These are phyloP conservation scores for Laburnicola sp. DNA, from an alignment of 2,329 filamentous ascomycete species.

Conservation along the genomic window DNA sequence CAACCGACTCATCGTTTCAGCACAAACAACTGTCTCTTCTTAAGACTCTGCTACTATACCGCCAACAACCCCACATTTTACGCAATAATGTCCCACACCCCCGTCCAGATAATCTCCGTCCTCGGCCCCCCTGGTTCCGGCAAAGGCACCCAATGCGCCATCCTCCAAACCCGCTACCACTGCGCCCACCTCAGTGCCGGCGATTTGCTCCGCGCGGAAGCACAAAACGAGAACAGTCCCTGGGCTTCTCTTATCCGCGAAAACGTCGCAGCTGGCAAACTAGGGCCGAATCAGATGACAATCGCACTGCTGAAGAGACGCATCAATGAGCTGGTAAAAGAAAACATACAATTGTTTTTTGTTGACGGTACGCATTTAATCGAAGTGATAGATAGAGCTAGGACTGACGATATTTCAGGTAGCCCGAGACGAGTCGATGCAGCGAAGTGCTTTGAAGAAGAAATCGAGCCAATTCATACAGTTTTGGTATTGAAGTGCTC, in stretches of 20 bases:
- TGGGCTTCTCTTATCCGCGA: neutral
- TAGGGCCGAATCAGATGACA: conserved; percentile 9
- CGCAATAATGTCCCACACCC: too few relatives aligned
- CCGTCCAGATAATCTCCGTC: conserved; percentile 1
- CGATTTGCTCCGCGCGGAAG: conserved; percentile 8
- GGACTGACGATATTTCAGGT: neutral
- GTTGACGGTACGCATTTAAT: neutral
- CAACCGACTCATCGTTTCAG: too few relatives aligned
- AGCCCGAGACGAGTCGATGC: conserved; percentile 1
- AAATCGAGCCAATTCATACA: neutral
- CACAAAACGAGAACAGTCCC: neutral
- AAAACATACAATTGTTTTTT: neutral
- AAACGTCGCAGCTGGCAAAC: neutral
- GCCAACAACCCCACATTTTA: too few relatives aligned
- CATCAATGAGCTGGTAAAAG: neutral
- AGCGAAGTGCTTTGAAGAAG: conserved; percentile 2
- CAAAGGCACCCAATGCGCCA: conserved; percentile 11
- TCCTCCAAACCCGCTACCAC: conserved; percentile 1
- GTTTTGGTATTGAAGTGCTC: conserved; percentile 1
- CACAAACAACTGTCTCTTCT: too few relatives aligned
- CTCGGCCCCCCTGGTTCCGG: conserved; percentile 6
- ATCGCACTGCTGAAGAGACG: neutral
- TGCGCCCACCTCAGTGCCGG: conserved; percentile 9
- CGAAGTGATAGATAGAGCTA: neutral
- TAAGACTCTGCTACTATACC: too few relatives aligned